Evolutionary conservation across 352 stramenopile genomes (phyloP).

Genomic region (Globisporangium carolinianum): DNA sequence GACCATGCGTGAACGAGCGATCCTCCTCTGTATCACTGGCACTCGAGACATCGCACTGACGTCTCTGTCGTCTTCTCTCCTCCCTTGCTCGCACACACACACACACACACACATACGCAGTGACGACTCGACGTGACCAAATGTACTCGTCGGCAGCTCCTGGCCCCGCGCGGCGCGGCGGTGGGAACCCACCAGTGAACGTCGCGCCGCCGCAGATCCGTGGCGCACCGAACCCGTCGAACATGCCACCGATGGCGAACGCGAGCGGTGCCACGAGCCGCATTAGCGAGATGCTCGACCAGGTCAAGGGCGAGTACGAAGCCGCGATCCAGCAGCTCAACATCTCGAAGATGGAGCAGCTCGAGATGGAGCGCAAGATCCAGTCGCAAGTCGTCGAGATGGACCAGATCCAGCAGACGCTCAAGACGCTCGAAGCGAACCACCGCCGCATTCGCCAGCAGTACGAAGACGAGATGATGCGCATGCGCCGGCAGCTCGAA

Average conservation of each 20-base stretch:
- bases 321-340: slow-evolving; percentile 80
- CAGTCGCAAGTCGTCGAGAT: slow-evolving; percentile 82
- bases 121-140: neutral
- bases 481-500: slow-evolving; percentile 77
- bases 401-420: slow-evolving; percentile 85
- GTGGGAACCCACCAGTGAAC: slow-evolving; percentile 53
- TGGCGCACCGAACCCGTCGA: slow-evolving; percentile 34
- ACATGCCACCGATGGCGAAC: slow-evolving; percentile 37
- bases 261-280: slow-evolving; percentile 38
- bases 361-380: slow-evolving; percentile 86
- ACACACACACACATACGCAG: too few species aligned
- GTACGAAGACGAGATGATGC: slow-evolving; percentile 82
- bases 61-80: too few species aligned
- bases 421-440: slow-evolving; percentile 79
- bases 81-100: too few species aligned
- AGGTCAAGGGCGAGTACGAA: slow-evolving; percentile 81
- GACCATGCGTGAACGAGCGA: too few species aligned
- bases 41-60: too few species aligned
- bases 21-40: too few species aligned
- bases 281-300: slow-evolving; percentile 79
- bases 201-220: slow-evolving; percentile 55
- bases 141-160: slow-evolving; percentile 74
- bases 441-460: slow-evolving; percentile 77
- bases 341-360: slow-evolving; percentile 84
- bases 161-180: slow-evolving; percentile 41